A percentile compares a stretch with the other conserved stretches of the same genome.
Evolutionary conservation across 148 eudicot genomes (phyloP).

Genomic region (Cornus controversa): DNA sequence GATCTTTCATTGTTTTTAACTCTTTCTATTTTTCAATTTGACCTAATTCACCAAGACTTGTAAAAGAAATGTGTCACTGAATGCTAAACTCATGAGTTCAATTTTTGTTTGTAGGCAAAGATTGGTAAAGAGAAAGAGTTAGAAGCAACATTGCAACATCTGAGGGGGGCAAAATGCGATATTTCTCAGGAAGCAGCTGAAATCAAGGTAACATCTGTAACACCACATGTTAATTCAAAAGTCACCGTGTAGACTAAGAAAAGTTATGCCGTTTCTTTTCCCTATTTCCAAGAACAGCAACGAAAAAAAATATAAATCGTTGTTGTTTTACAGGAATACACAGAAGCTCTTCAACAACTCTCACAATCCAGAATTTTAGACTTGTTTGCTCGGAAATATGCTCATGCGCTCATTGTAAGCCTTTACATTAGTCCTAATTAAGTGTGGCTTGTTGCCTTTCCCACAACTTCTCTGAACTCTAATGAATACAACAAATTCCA

Average conservation of each 20-base stretch:
- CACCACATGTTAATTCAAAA: not conserved
- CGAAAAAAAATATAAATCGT: not conserved
- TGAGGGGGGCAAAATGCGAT: slow-evolving; percentile 29
- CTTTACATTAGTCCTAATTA: not conserved
- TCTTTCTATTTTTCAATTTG: not conserved
- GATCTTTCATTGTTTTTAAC: too few relatives aligned
- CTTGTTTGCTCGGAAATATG: slow-evolving; percentile 54
- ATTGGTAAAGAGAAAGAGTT: slow-evolving; percentile 25
- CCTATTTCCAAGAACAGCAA: not conserved
- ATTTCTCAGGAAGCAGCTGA: slow-evolving; percentile 50
- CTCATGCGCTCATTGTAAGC: slow-evolving; percentile 51
- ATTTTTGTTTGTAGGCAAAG: slow-evolving; percentile 27
- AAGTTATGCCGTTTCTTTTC: not conserved
- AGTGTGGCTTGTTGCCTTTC: not conserved
- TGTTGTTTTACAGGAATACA: slow-evolving; percentile 37
- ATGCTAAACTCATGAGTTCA: too few relatives aligned
- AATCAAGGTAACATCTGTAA: slow-evolving; percentile 43
- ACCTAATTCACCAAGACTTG: not conserved
- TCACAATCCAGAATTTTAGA: slow-evolving; percentile 32
- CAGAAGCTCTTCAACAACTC: slow-evolving; percentile 26
- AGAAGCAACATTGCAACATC: slow-evolving; percentile 27
- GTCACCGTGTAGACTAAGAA: not conserved
- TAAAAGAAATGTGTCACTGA: too few relatives aligned
- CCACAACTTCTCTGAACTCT: not conserved
- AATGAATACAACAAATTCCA: not conserved